Evolutionary conservation across 2,329 filamentous ascomycete genomes (phyloP), one percentile per base, ranked within the genome.

Genomic region (Monosporascus sp.): DNA sequence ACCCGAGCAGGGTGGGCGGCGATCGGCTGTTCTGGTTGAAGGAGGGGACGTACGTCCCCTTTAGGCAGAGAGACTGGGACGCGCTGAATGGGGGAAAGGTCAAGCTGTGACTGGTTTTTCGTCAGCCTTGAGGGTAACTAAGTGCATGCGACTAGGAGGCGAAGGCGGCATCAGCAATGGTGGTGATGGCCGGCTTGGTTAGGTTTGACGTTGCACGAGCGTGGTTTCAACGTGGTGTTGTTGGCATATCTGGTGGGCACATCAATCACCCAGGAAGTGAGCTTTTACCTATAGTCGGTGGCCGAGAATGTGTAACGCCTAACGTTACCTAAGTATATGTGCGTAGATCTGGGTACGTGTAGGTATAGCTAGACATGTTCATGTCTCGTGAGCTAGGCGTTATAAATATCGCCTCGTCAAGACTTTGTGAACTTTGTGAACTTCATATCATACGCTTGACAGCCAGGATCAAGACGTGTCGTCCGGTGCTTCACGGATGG

Each of bases 31-130:
- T 74, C 62, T 93, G 88, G 86, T 72, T 91, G 17, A 80, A 77
- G 60, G 78, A 76, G 0, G 80, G 81, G 24, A 76, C 74, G 0
- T 96, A 96, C 68, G 80, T 84, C 31, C 78, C 72, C 7, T 96
- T 96, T 69, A 72, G 71, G 1, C 70, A 77, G 57, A 72, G 70
- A 52, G 86, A 95, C 45, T 96, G 90, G 90, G 73, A 79, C 38
- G 75, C 74, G 52, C 66, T 96, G 58, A 79, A 79, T 38, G 82
- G 72, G 1, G 90, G 90, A 1, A 77, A 77, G 55, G 86, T 89
- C 20, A 93, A 85, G 73, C 70, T 95, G 57, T 93, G 63, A 72
- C 25, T 38, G 25, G 15, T n/a, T 51, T n/a, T 51, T 8, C 8
- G 25, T 6, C 37, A 50, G 49, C 17, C 15, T 20, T 17, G 14